Evolutionary conservation across 768 basidiomycete species (phyloP), one percentile per base, ranked within the genome.

Genomic region (Pleurotus platypus): DNA sequence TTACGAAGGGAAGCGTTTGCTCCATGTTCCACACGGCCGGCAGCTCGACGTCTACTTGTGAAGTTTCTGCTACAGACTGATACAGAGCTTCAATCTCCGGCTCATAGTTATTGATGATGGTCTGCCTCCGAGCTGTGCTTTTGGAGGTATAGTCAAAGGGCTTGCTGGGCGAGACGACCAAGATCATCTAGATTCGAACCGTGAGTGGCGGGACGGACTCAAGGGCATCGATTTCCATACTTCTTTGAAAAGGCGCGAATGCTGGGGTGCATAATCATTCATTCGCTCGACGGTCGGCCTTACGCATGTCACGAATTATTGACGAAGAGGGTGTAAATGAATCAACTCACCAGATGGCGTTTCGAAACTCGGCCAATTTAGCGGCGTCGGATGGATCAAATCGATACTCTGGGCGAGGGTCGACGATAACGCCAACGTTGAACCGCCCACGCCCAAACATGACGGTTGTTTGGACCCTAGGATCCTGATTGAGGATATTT

Each of bases 241-340:
- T 69, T 74, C 76, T 60, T 74, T 76, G 67, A 75, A 76, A 3
- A 77, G 53, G n/a, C 73, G 63, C 0, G 75, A 76, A 53, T 77
- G 75, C 48, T 72, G 66, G 6, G 75, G 76, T 1, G 75, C 75
- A 57, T 62, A 71, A 12, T 49, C 57, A 50, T 76, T 77, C 58
- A 70, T 60, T 47, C 67, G 57, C 47, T 71, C 69, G 3, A 77
- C 66, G 4, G 68, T 73, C 1, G 70, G 69, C 73, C 73, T 74
- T 50, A 22, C 46, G 16, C 18, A 40, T 12, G 3, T 38, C 35
- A 48, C 42, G 5, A 39, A n/a, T 12, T 18, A 27, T 40, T 30
- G 1, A 8, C 13, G 13, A 27, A 30, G 42, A 15, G 5, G 35
- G 15, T 15, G 20, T 15, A 22, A 13, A 12, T 26, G 18, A 15